These are phyloP conservation scores for Actinomucor elegans DNA, from an alignment of 371 early-diverging fungal genomes.

Conservation along the genomic window DNA sequence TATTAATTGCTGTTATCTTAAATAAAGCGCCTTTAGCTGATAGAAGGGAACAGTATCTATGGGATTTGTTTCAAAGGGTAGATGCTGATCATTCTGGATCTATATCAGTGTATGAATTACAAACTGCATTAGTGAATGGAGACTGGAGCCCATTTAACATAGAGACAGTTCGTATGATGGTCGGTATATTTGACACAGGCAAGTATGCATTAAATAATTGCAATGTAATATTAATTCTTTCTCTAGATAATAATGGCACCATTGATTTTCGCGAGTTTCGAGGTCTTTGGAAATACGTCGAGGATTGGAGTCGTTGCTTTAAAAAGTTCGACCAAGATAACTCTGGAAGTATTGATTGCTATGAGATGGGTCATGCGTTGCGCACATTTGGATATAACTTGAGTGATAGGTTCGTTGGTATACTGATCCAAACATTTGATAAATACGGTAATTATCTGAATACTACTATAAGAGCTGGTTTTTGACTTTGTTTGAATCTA, in stretches of 20 bases:
- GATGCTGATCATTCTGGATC: conserved; percentile 53
- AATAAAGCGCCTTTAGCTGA: conserved; percentile 8
- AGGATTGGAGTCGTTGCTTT: conserved; percentile 78
- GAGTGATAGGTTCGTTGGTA: conserved; percentile 50
- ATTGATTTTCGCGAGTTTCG: conserved; percentile 93
- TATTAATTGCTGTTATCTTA: background rate
- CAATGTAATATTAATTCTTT: no score
- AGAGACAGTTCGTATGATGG: conserved; percentile 61
- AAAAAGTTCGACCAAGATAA: conserved; percentile 79
- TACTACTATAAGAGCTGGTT: no score
- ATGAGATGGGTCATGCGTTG: conserved; percentile 74
- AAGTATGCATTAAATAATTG: conserved; percentile 8
- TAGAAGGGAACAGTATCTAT: conserved; percentile 47
- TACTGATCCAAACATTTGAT: conserved; percentile 72
- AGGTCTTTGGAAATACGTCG: conserved; percentile 74
- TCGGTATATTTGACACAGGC: conserved; percentile 70
- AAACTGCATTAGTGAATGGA: conserved; percentile 64
- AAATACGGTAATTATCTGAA: conserved; percentile 52
- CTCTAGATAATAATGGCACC: conserved; percentile 82
- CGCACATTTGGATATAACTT: conserved; percentile 76
- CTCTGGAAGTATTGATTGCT: conserved; percentile 72
- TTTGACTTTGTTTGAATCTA: background rate
- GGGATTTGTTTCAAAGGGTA: conserved; percentile 71
- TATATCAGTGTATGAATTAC: conserved; percentile 51
- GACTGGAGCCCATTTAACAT: conserved; percentile 63